A percentile compares a stretch with the other conserved stretches of the same genome.
Conservation (phyloP, 257 asterid genomes). For the Solanum ossicruentum region DNA sequence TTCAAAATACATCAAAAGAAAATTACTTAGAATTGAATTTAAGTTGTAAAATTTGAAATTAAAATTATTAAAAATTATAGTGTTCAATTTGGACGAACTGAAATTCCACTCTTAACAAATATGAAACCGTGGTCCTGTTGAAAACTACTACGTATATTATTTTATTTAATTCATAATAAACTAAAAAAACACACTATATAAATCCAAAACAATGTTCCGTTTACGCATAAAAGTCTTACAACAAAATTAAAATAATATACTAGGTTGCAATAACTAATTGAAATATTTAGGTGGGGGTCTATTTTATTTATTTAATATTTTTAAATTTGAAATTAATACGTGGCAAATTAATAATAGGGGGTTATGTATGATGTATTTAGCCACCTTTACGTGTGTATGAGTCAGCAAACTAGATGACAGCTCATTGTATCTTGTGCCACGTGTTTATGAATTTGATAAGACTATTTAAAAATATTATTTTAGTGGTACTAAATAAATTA, state of each 20-base stretch:
- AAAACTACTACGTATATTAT: background rate
- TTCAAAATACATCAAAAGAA: background rate
- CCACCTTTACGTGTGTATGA: conserved; percentile 3
- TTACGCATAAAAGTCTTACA: background rate
- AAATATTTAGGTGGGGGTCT: background rate
- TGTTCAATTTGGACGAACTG: background rate
- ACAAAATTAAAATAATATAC: background rate
- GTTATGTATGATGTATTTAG: background rate
- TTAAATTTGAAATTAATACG: background rate
- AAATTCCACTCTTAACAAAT: background rate
- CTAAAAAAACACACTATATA: background rate
- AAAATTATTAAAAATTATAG: too few relatives aligned
- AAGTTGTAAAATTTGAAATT: background rate
- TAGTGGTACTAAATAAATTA: background rate
- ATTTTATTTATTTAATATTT: background rate
- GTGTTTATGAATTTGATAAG: background rate
- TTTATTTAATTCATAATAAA: background rate
- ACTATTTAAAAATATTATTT: background rate
- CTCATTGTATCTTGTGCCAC: background rate
- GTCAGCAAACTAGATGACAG: conserved; percentile 1
- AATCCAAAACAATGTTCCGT: background rate
- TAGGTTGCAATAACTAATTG: background rate
- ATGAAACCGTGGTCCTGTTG: background rate
- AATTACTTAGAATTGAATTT: background rate
- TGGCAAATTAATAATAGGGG: background rate